A percentile compares a stretch with the other conserved stretches of the same genome.
phyloP scores from a whole-genome alignment of 169 alveolate genomes.

The Toxoplasma gondii region DNA sequence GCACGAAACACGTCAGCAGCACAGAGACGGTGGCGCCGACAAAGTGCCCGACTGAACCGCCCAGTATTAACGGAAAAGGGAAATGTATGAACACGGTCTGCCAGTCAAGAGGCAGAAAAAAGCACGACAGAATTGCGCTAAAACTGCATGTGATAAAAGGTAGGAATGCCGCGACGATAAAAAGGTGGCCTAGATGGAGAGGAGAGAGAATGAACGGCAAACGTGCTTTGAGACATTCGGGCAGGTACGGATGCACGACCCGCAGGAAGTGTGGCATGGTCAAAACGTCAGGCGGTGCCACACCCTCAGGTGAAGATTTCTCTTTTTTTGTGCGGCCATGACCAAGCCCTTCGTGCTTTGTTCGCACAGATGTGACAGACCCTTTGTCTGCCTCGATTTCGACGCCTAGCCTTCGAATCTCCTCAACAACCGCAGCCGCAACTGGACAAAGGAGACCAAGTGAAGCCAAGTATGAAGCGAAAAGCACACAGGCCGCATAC shows the following conservation, averaged over 20 bases:
- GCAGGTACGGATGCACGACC: neutral
- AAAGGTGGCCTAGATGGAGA: neutral
- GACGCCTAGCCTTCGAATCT: neutral
- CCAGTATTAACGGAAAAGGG: constrained; percentile 4
- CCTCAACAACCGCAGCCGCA: constrained; percentile 18
- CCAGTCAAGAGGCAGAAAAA: constrained; percentile 5
- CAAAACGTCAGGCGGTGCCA: neutral
- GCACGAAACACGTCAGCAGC: neutral
- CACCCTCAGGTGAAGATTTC: neutral
- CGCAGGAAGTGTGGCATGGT: neutral
- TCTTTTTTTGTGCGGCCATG: neutral
- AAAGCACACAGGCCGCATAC: neutral
- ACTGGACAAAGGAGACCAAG: constrained; percentile 9
- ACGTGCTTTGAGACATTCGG: neutral
- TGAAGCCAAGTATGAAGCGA: constrained; percentile 9
- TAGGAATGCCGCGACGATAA: neutral
- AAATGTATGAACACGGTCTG: neutral
- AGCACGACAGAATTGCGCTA: neutral
- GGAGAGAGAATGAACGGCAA: constrained; percentile 21
- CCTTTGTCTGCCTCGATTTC: neutral
- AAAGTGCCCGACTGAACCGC: neutral
- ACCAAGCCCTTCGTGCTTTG: neutral
- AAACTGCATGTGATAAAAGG: neutral
- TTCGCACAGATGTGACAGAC: neutral
- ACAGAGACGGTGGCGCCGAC: neutral